Base-by-base conservation (phyloP, 805 yeast species). In the Wilhelminamyces savonicus region DNA sequence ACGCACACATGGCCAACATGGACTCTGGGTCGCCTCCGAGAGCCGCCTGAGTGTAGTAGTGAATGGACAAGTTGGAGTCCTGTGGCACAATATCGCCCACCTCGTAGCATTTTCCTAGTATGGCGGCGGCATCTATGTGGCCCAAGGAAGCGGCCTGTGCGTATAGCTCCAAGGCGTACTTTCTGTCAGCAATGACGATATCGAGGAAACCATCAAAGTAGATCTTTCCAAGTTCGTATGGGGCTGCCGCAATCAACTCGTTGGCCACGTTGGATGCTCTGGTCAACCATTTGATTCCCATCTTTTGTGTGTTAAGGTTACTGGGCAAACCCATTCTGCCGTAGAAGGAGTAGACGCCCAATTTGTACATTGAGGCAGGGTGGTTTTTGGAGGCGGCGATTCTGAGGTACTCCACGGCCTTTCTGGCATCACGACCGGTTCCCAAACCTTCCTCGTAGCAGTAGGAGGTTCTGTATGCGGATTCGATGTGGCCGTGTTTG, bases 371-470 rank as follows among this genome's bases (percentile, higher is more conserved):
- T 4, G 97, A 96, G n/a, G 94, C 88, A 0, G 97, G 87, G 54
- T 90, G 98, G 48, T 84, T 86, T 51, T 82, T 81, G 19, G 87
- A 71, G 0, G 97, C 94, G 0, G 97, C 95, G 48, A 78, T 77
- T 50, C 82, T 81, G 35, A 86, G 61, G 51, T 79, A 86, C 43
- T 85, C 94, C 6, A 86, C 62, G 1, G 94, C 87, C 45, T 85
- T 81, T 33, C 94, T 71, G 0, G 94, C 79, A 54, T 92, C 97
- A 43, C 92, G 71, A 13, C 85, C 77, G 4, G 90, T 82, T 4
- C 98, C 98, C 56, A 88, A 65, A 12, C 98, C 98, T 56, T 87
- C 94, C 55, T 88, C 95, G 44, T 80, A 83, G 56, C 96, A 90
- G 31, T 82, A 73, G 0, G 97, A 85, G 0, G 95, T 83, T 44